Percentiles rank a stretch among this genome's conserved stretches.
phyloP scores from a whole-genome alignment of 805 yeast species.

The Pichia ethanolica region DNA sequence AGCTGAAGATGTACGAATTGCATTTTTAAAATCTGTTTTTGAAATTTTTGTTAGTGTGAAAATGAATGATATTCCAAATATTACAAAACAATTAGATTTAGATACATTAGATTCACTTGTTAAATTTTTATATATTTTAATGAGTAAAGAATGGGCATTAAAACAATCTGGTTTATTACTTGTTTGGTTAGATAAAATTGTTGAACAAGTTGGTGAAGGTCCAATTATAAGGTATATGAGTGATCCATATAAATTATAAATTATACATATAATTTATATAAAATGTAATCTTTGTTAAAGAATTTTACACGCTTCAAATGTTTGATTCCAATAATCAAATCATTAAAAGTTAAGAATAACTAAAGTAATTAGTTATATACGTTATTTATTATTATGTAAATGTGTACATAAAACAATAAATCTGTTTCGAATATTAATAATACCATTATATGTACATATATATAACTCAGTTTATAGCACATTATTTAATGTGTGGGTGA shows the following conservation, averaged over 20 bases:
- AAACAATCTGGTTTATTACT: conserved; percentile 81
- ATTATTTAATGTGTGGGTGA: too few relatives aligned
- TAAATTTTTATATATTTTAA: conserved; percentile 80
- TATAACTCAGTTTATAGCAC: too few relatives aligned
- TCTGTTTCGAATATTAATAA: too few relatives aligned
- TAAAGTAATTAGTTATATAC: too few relatives aligned
- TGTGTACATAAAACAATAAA: too few relatives aligned
- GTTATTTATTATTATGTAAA: too few relatives aligned
- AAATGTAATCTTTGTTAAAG: too few relatives aligned
- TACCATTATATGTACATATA: too few relatives aligned
- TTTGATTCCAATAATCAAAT: too few relatives aligned
- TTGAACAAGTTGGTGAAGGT: conserved; percentile 79
- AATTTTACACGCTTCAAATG: neutral
- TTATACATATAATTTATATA: neutral
- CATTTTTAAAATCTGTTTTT: conserved; percentile 49
- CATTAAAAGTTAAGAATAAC: too few relatives aligned
- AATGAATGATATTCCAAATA: conserved; percentile 55
- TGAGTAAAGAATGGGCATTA: conserved; percentile 71
- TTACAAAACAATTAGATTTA: conserved; percentile 50
- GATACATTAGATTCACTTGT: conserved; percentile 72
- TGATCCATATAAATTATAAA: conserved; percentile 36
- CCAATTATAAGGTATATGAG: conserved; percentile 80
- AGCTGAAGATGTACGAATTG: conserved; percentile 45
- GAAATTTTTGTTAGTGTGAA: conserved; percentile 64
- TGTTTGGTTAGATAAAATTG: conserved; percentile 88